Base-by-base conservation (phyloP, 176 grass and related monocot species). In the Triticum urartu region DNA sequence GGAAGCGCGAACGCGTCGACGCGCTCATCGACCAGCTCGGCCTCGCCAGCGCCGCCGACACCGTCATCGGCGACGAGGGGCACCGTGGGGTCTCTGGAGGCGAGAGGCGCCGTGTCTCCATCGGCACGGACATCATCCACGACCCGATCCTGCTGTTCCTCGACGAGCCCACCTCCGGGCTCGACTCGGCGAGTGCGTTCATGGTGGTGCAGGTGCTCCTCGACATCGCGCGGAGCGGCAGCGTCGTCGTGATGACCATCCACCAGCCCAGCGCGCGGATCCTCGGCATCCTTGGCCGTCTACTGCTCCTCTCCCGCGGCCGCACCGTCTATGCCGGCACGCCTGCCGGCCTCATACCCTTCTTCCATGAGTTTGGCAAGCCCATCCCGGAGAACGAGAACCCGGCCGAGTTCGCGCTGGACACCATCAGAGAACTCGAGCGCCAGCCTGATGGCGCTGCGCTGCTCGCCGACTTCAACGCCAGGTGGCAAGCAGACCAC, bases 151-250 rank as follows among this genome's bases (percentile, higher is more conserved):
- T 98, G 30, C 72, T 98, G 40, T 98, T 98, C 82, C 90, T 98
- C 6, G 96, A 98, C 78, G 96, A 98, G 72, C 96, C 96, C 7
- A 98, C 96, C 11, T 98, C 96, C 1, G 93, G 96, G 1, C 79
- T 98, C 2, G 96, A 98, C 82, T 95, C 93, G 28, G 81, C 92
- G 4, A 95, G 93, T 75, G 93, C 96, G 0, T 92, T 92, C 90
- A 94, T 95, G 91, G 96, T 98, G 78, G 96, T 98, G 12, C 90
- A 98, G 84, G 96, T 98, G 70, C 89, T 98, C 34, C 87, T 83
- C 14, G 68, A 86, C 58, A 94, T 98, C 72, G 96, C 96, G 0
- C 89, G 82, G 68, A 98, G 96, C 40, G 96, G 96, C 9, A 98
- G 92, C 78, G 77, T 98, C 12, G 96, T 98, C 5, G 76, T 95